Conservation (phyloP, 2,329 filamentous ascomycete species). For the Albophoma yamanashiensis region DNA sequence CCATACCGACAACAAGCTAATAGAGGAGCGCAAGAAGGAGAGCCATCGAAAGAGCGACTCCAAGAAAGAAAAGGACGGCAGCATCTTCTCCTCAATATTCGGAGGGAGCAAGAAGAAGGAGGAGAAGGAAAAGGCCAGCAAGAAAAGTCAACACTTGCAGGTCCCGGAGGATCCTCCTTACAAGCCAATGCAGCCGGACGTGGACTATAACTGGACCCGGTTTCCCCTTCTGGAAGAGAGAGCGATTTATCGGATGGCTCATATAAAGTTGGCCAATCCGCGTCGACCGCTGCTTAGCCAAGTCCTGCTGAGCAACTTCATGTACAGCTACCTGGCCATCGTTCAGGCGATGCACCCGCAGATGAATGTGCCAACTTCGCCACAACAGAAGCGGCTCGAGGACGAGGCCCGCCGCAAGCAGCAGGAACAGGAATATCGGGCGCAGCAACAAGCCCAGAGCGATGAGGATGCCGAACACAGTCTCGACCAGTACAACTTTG, state of each 20-base stretch:
- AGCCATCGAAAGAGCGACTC: constrained; percentile 62
- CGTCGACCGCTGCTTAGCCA: constrained; percentile 86
- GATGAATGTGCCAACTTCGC: constrained; percentile 78
- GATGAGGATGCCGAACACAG: constrained; percentile 35
- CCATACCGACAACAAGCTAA: constrained; percentile 56
- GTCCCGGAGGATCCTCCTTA: constrained; percentile 70
- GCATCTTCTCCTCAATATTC: constrained; percentile 90
- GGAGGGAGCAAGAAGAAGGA: constrained; percentile 81
- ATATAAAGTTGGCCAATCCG: constrained; percentile 98
- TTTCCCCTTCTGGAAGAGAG: constrained; percentile 93
- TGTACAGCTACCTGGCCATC: constrained; percentile 98
- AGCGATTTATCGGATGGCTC: constrained; percentile 96
- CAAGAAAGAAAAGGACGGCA: constrained; percentile 88
- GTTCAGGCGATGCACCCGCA: constrained; percentile 98
- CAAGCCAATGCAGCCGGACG: constrained; percentile 66
- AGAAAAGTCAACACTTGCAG: constrained; percentile 64
- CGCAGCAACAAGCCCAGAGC: constrained; percentile 33
- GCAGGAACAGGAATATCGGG: constrained; percentile 36
- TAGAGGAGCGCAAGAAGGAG: constrained; percentile 77
- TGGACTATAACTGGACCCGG: constrained; percentile 93
- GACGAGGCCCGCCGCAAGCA: constrained; percentile 41
- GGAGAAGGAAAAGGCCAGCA: constrained; percentile 62
- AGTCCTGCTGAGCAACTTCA: constrained; percentile 95
- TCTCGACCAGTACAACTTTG: constrained; percentile 41
- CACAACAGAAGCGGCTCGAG: constrained; percentile 56